These are phyloP conservation scores for Penicillium alfredii DNA, from an alignment of 495 filamentous ascomycete species.

Conservation along the genomic window DNA sequence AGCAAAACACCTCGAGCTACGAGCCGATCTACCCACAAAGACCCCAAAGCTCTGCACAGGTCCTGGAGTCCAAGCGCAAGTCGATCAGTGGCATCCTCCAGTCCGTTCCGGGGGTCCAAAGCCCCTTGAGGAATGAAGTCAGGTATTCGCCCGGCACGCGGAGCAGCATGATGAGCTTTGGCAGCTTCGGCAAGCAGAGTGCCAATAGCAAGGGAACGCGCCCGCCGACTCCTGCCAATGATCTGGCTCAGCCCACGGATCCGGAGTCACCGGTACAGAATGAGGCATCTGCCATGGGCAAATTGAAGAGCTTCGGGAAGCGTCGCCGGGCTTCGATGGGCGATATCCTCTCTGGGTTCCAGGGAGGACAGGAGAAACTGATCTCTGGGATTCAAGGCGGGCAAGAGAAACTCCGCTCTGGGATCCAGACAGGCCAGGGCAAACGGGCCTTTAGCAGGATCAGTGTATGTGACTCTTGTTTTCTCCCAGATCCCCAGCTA, in stretches of 20 bases:
- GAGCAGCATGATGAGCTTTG: conserved; percentile 27
- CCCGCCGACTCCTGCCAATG: conserved; percentile 20
- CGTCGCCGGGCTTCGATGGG: conserved; percentile 29
- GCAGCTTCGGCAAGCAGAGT: conserved; percentile 20
- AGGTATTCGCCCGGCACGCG: conserved; percentile 20
- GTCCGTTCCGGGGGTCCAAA: conserved; percentile 18
- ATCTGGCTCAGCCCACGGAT: conserved; percentile 10
- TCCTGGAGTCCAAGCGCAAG: conserved; percentile 18
- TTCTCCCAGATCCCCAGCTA: too few species aligned
- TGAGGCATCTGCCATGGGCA: conserved; percentile 22
- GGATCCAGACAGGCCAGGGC: conserved; percentile 5
- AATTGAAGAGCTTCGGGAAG: conserved; percentile 27
- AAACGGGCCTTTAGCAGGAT: conserved; percentile 17
- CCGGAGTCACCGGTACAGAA: conserved; percentile 6
- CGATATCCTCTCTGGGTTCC: conserved; percentile 14
- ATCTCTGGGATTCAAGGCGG: conserved; percentile 20
- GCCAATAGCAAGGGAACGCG: conserved; percentile 19
- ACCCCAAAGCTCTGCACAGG: conserved; percentile 12
- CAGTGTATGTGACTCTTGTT: conserved; percentile 23
- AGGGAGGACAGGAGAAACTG: conserved; percentile 9
- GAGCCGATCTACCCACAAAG: conserved; percentile 1
- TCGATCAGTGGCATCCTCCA: conserved; percentile 20
- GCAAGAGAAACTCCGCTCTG: too few species aligned
- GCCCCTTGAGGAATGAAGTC: conserved; percentile 26
- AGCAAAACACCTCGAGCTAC: conserved; percentile 1